These are phyloP conservation scores for Hordeum marinum DNA, from an alignment of 176 grass and related monocot species.

Conservation along the genomic window DNA sequence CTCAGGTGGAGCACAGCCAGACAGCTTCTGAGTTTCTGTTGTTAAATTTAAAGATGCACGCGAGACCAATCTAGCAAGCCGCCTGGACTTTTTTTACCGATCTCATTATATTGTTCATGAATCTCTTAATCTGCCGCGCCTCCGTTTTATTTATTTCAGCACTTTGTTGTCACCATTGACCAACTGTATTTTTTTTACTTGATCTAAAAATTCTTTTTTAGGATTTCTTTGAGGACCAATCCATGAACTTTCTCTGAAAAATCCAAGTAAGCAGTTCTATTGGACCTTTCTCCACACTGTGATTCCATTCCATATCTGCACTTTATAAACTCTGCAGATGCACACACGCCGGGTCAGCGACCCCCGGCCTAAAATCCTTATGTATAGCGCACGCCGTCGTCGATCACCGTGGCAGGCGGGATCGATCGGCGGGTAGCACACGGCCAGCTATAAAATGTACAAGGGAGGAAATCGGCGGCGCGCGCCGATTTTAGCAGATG, in stretches of 20 bases:
- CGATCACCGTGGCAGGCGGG: neutral
- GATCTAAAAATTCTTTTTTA: too few species aligned
- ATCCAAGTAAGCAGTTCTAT: neutral
- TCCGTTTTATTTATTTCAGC: too few species aligned
- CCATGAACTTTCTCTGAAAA: neutral
- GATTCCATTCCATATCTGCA: neutral
- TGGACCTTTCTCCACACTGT: neutral
- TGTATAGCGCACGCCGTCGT: neutral
- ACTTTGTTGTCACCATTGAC: neutral
- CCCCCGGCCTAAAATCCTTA: neutral
- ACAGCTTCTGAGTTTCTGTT: neutral
- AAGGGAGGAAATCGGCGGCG: neutral
- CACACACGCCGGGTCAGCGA: neutral
- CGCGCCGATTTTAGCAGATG: conserved; percentile 42
- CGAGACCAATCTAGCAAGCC: neutral
- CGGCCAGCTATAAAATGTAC: neutral
- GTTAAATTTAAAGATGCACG: neutral
- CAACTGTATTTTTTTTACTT: too few species aligned
- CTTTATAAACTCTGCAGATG: neutral
- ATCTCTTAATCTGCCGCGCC: too few species aligned
- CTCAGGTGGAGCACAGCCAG: too few species aligned
- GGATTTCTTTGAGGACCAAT: neutral
- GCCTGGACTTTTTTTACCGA: too few species aligned
- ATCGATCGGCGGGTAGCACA: neutral
- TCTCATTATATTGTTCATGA: neutral